Evolutionary conservation across 345 rosid genomes (phyloP).

Genomic region (Ricinus communis): DNA sequence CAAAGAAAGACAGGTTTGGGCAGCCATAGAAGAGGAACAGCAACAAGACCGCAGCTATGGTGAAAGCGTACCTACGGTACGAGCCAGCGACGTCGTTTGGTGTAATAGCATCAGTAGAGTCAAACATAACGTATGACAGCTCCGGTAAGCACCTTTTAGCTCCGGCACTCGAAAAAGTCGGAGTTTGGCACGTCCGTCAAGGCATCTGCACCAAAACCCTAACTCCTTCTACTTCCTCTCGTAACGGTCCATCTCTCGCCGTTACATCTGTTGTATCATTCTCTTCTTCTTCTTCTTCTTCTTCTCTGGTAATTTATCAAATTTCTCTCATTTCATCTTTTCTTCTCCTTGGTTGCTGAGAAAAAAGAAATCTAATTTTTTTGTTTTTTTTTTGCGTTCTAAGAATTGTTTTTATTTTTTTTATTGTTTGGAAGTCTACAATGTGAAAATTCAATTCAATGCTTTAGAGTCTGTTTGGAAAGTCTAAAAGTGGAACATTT

Average conservation of each 20-base stretch:
- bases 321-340: neutral
- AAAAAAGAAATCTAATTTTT: too few relatives aligned
- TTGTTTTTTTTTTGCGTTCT: too few relatives aligned
- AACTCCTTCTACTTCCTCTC: conserved; percentile 54
- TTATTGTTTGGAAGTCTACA: too few relatives aligned
- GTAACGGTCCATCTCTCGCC: conserved; percentile 45
- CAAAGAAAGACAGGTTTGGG: too few relatives aligned
- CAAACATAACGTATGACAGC: conserved; percentile 62
- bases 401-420: too few relatives aligned
- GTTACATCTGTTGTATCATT: conserved; percentile 60
- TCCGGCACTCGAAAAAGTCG: conserved; percentile 82
- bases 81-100: conserved; percentile 71
- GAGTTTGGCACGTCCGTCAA: conserved; percentile 92
- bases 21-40: conserved; percentile 6
- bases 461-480: too few relatives aligned
- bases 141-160: conserved; percentile 71
- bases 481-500: neutral
- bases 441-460: too few relatives aligned
- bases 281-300: conserved; percentile 44
- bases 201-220: conserved; percentile 73
- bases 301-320: conserved; percentile 58
- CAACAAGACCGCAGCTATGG: conserved; percentile 40
- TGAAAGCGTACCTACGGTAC: conserved; percentile 69
- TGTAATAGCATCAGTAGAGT: conserved; percentile 56
- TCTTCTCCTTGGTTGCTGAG: neutral